Conservation (phyloP, 345 rosid species). For the Melaleuca quinquenervia region DNA sequence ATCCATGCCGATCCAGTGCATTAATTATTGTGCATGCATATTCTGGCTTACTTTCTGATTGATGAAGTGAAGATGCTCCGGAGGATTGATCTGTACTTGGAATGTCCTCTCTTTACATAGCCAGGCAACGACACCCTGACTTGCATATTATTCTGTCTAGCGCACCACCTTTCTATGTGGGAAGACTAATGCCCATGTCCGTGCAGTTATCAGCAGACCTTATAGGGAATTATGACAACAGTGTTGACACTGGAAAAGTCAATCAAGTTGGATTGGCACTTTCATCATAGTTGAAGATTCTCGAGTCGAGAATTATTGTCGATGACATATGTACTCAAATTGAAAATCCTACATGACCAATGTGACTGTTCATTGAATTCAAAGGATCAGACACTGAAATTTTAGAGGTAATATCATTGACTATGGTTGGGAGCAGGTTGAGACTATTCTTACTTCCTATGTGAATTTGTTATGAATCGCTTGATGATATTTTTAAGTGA, state of each 20-base stretch:
- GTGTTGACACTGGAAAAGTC: too few relatives aligned
- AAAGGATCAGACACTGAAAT: background rate
- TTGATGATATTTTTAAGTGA: background rate
- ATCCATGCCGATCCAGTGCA: background rate
- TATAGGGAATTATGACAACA: too few relatives aligned
- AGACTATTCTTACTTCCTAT: background rate
- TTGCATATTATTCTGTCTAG: too few relatives aligned
- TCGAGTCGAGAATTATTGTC: background rate
- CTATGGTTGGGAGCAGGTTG: background rate
- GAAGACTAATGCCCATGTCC: too few relatives aligned
- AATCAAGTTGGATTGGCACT: background rate
- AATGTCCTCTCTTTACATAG: too few relatives aligned
- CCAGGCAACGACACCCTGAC: too few relatives aligned
- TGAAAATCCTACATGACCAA: background rate
- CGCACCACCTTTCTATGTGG: too few relatives aligned
- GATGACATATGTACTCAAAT: background rate
- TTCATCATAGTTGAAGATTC: background rate
- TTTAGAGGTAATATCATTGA: background rate
- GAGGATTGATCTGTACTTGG: too few relatives aligned
- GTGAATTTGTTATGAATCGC: background rate
- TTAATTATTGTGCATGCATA: background rate
- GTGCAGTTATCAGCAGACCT: too few relatives aligned
- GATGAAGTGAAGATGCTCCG: conserved; percentile 15
- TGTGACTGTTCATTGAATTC: background rate
- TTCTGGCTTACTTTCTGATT: conserved; percentile 29